Conservation (phyloP, 1,139 yeast species). For the Lodderomyces theae region DNA sequence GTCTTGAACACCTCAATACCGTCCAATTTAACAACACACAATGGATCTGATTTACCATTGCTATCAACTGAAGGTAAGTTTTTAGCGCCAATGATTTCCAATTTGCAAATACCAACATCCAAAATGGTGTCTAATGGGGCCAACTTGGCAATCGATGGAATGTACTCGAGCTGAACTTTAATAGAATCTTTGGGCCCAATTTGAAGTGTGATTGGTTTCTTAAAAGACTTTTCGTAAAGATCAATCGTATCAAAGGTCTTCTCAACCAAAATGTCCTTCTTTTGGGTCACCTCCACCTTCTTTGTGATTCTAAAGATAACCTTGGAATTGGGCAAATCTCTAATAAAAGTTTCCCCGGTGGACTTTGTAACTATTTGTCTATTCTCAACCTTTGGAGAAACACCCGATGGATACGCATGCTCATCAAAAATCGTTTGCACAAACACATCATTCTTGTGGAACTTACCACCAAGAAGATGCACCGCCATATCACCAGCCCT, state of each 20-base stretch:
- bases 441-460: constrained; percentile 46
- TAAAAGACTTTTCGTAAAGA: constrained; percentile 47
- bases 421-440: constrained; percentile 68
- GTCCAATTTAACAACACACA: constrained; percentile 49
- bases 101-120: constrained; percentile 62
- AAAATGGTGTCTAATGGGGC: constrained; percentile 58
- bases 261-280: constrained; percentile 51
- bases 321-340: constrained; percentile 65
- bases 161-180: constrained; percentile 52
- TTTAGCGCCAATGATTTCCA: constrained; percentile 56
- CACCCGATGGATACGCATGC: constrained; percentile 55
- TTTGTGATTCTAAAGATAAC: constrained; percentile 55
- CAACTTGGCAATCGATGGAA: constrained; percentile 55
- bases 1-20: constrained; percentile 56
- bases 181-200: constrained; percentile 44
- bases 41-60: constrained; percentile 78
- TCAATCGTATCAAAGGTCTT: constrained; percentile 50
- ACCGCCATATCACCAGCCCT: constrained; percentile 64
- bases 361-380: constrained; percentile 38
- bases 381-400: constrained; percentile 45
- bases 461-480: constrained; percentile 48
- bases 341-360: constrained; percentile 57
- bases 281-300: constrained; percentile 44
- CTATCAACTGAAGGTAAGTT: constrained; percentile 57
- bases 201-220: constrained; percentile 44